Percentiles rank a stretch among this genome's conserved stretches.
Conservation (phyloP, 495 filamentous ascomycete species). For the Halenospora varia region DNA sequence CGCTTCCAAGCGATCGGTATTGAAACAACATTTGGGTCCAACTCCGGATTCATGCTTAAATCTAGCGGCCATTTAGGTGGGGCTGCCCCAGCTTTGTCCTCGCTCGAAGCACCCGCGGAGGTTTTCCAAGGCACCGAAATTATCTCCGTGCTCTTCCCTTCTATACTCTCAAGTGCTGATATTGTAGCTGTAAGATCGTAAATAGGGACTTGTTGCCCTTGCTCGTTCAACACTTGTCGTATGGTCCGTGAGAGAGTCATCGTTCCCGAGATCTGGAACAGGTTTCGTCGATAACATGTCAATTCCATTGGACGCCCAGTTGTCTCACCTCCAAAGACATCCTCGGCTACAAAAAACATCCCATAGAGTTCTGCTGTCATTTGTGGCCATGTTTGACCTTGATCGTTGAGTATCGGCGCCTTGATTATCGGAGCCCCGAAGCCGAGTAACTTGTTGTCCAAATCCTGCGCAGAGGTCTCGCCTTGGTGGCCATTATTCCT, state of each 20-base stretch:
- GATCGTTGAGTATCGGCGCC: conserved; percentile 64
- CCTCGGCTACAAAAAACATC: conserved; percentile 93
- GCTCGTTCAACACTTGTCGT: conserved; percentile 70
- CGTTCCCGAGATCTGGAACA: conserved; percentile 84
- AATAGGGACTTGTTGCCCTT: conserved; percentile 70
- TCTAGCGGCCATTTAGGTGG: conserved; percentile 62
- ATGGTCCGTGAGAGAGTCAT: conserved; percentile 72
- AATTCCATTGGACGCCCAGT: conserved; percentile 68
- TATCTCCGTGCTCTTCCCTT: conserved; percentile 83
- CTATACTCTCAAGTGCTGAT: conserved; percentile 85
- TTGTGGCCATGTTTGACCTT: conserved; percentile 43
- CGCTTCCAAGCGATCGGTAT: conserved; percentile 87
- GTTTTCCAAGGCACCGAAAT: conserved; percentile 95
- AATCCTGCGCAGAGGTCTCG: conserved; percentile 40
- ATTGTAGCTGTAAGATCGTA: conserved; percentile 73
- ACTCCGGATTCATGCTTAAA: conserved; percentile 67
- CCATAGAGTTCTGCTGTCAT: conserved; percentile 84
- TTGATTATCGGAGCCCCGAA: conserved; percentile 69
- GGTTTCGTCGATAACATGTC: conserved; percentile 87
- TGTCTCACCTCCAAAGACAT: conserved; percentile 46
- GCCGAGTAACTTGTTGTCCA: conserved; percentile 75
- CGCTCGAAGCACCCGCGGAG: conserved; percentile 43
- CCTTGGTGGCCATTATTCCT: conserved; percentile 20
- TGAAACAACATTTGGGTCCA: conserved; percentile 70
- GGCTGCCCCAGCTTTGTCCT: conserved; percentile 45